Evolutionary conservation across 805 yeast species (phyloP).

Genomic region (Cyberlindnera petersonii): DNA sequence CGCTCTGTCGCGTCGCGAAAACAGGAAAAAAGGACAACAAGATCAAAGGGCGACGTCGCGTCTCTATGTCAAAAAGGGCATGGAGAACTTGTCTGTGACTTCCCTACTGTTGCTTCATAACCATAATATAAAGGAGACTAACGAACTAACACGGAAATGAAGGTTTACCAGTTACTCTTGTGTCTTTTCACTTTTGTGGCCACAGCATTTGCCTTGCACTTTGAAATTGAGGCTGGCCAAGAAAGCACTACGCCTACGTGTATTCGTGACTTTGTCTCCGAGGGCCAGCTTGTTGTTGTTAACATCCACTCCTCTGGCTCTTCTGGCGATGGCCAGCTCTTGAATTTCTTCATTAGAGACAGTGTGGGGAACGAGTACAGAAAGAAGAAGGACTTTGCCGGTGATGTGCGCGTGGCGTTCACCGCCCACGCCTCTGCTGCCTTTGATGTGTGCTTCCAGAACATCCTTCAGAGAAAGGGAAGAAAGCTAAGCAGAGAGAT

Average conservation of each 20-base stretch:
- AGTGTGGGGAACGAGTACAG: constrained; percentile 82
- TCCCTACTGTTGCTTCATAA: no score
- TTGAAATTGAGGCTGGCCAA: constrained; percentile 48
- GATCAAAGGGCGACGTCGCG: constrained; percentile 8
- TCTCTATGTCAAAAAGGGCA: not conserved
- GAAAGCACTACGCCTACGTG: constrained; percentile 61
- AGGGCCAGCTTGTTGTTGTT: constrained; percentile 84
- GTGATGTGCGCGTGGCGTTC: constrained; percentile 71
- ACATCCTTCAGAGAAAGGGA: constrained; percentile 43
- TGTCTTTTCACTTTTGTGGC: constrained; percentile 13
- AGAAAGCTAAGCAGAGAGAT: constrained; percentile 58
- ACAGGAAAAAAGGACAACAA: constrained; percentile 11
- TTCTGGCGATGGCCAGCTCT: constrained; percentile 81
- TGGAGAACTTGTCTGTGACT: not conserved
- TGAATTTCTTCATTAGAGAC: constrained; percentile 67
- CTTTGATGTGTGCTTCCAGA: constrained; percentile 88
- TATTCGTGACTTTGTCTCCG: constrained; percentile 85
- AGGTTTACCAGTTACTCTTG: constrained; percentile 8
- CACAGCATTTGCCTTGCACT: constrained; percentile 40
- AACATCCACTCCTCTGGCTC: constrained; percentile 71
- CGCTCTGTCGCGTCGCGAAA: not conserved
- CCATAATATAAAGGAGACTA: not conserved
- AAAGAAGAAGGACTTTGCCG: constrained; percentile 71
- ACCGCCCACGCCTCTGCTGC: constrained; percentile 80
- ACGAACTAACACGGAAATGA: constrained; percentile 14